Evolutionary conservation across 768 basidiomycete genomes (phyloP), one percentile per base, ranked within the genome.

Genomic region (Suillus subluteus): DNA sequence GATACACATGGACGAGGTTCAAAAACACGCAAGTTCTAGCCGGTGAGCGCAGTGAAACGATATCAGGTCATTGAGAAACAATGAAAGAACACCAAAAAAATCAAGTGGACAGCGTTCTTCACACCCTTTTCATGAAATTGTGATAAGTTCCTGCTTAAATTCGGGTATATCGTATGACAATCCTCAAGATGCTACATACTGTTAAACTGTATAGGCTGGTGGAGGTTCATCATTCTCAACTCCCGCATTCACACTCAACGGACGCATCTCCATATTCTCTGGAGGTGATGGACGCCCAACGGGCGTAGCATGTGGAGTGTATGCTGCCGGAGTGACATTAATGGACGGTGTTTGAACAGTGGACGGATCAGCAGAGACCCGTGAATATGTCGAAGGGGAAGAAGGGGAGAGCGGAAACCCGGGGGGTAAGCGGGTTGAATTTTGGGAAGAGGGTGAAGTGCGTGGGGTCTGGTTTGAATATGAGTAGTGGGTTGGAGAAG

Each of bases 131-230:
- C 21, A 43, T 41, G 6, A 6, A 11, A 40, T 41, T 40, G 23
- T 7, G 21, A 35, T 35, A 35, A n/a, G 18, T 35, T 21, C 18
- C 40, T 61, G 40, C 15, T 41, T 59, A 30, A 61, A 21, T 30
- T 43, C 11, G 26, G 58, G 58, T 61, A 61, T 61, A 15, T 41
- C 18, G 26, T 30, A 41, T 2, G 40, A 12, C 9, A 30, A 4
- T 41, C 15, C 2, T 38, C 6, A n/a, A 21, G 26, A 59, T 6
- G 26, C 6, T 59, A 16, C 40, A 59, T 59, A 11, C 23, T 59
- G 16, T 76, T 37, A 70, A 2, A 68, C 4, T 16, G 75, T 78
- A 15, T 76, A 76, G 37, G 76, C 71, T 15, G 75, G 75, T 13
- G 75, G 75, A 37, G 75, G 67, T 2, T 75, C 76, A 2, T 61